These are phyloP conservation scores for Flaveria floridana DNA, from an alignment of 140 eudicot genomes.

Conservation along the genomic window DNA sequence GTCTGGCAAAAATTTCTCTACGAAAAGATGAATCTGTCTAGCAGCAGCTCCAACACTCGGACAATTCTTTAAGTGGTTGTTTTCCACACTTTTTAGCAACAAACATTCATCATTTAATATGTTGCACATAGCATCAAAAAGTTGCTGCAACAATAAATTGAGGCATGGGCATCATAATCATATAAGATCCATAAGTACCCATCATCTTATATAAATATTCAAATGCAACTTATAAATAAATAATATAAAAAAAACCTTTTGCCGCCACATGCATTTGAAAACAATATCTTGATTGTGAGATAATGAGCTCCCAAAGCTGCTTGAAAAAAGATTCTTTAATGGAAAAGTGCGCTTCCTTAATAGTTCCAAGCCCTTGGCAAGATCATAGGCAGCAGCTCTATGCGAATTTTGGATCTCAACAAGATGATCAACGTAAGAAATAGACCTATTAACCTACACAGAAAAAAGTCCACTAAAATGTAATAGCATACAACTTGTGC, in stretches of 20 bases:
- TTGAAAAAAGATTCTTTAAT: constrained; percentile 46
- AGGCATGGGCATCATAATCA: constrained; percentile 18
- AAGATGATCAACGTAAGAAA: constrained; percentile 75
- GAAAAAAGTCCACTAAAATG: background rate
- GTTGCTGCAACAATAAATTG: constrained; percentile 56
- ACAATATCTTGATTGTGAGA: constrained; percentile 52
- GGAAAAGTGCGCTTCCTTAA: constrained; percentile 47
- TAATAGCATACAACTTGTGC: background rate
- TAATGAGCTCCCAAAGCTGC: constrained; percentile 29
- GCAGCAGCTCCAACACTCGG: constrained; percentile 45
- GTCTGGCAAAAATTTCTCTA: constrained; percentile 52
- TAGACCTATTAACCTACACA: constrained; percentile 62
- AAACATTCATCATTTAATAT: constrained; percentile 59
- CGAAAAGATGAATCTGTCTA: constrained; percentile 38
- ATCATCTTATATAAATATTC: background rate
- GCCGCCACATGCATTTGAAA: constrained; percentile 72
- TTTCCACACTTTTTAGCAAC: constrained; percentile 60
- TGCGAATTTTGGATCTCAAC: constrained; percentile 72
- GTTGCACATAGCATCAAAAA: constrained; percentile 59
- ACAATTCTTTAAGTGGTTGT: constrained; percentile 54
- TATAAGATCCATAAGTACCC: background rate
- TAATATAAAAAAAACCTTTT: constrained; percentile 50
- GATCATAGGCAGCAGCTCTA: constrained; percentile 61
- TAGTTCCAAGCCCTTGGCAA: constrained; percentile 45
- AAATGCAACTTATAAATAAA: background rate